Percentiles rank a stretch among this genome's conserved stretches.
Conservation (phyloP, 2,329 filamentous ascomycete species). For the Davidsoniella australis region DNA sequence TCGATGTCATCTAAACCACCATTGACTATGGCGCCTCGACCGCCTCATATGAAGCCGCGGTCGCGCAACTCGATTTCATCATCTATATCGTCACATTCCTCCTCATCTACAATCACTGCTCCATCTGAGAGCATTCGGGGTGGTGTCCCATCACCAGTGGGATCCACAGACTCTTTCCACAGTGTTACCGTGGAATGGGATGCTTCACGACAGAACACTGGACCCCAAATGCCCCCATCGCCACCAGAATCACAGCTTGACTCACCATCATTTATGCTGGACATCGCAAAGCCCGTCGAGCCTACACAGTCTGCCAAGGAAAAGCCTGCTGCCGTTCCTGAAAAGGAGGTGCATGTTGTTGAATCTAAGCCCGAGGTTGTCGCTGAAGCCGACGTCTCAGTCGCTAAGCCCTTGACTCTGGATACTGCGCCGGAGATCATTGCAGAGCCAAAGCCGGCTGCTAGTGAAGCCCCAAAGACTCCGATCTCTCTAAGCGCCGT, state of each 20-base stretch:
- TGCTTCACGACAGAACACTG: neutral
- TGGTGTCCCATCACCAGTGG: constrained; percentile 25
- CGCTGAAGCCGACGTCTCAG: neutral
- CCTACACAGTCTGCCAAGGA: neutral
- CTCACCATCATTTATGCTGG: neutral
- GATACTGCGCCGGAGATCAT: neutral
- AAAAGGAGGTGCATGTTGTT: neutral
- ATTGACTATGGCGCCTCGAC: constrained; percentile 11
- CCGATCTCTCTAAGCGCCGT: neutral
- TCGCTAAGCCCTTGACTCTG: neutral
- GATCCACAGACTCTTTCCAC: constrained; percentile 36
- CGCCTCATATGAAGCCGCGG: constrained; percentile 6
- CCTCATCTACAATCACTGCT: constrained; percentile 2
- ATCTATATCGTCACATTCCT: constrained; percentile 3
- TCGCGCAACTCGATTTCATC: constrained; percentile 1
- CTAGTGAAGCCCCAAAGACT: neutral
- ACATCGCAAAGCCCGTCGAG: neutral
- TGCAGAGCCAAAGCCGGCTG: neutral
- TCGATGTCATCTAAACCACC: constrained; percentile 5
- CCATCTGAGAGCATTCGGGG: neutral
- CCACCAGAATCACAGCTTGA: constrained; percentile 3
- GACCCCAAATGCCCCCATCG: constrained; percentile 7
- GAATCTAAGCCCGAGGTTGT: neutral
- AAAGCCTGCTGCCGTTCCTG: neutral
- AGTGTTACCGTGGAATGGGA: constrained; percentile 20